These are phyloP conservation scores for Zymoseptoria pseudotritici DNA, from an alignment of 2,329 filamentous ascomycete genomes.

Conservation along the genomic window DNA sequence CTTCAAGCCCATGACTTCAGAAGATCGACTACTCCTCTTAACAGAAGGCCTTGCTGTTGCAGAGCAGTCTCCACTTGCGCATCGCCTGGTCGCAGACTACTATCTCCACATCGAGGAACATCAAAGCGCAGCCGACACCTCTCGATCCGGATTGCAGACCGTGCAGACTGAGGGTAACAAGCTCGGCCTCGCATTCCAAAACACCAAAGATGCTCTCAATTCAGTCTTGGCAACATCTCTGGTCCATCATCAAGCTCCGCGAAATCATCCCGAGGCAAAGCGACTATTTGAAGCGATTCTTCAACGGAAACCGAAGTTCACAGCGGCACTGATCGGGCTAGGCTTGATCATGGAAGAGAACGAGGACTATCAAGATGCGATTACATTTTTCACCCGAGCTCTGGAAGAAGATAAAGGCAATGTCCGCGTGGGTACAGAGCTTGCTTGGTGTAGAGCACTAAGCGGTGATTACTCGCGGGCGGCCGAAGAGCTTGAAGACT, in stretches of 20 bases:
- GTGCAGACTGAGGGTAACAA: slow-evolving; percentile 54
- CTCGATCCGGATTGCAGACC: slow-evolving; percentile 63
- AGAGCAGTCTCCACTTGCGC: slow-evolving; percentile 66
- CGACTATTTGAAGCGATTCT: slow-evolving; percentile 77
- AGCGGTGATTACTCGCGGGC: slow-evolving; percentile 67
- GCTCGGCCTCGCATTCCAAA: slow-evolving; percentile 61
- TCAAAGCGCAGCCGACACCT: slow-evolving; percentile 69
- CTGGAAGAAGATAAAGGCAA: slow-evolving; percentile 66
- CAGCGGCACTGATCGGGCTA: slow-evolving; percentile 76
- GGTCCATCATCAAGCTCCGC: slow-evolving; percentile 82
- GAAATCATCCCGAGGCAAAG: slow-evolving; percentile 83
- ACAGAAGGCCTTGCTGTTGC: slow-evolving; percentile 47
- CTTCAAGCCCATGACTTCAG: slow-evolving; percentile 52
- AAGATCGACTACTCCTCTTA: slow-evolving; percentile 77
- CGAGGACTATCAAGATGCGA: slow-evolving; percentile 75
- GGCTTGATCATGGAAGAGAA: slow-evolving; percentile 91
- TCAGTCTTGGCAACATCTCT: slow-evolving; percentile 77
- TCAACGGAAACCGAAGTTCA: slow-evolving; percentile 65
- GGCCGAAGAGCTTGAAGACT: slow-evolving; percentile 61
- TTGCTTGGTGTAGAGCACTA: slow-evolving; percentile 85
- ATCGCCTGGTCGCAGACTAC: slow-evolving; percentile 75
- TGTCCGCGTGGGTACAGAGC: slow-evolving; percentile 72
- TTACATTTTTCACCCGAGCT: slow-evolving; percentile 72
- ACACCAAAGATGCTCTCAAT: slow-evolving; percentile 66
- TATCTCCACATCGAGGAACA: slow-evolving; percentile 81